Conservation (phyloP, 495 filamentous ascomycete genomes). For the Margaritispora aquatica region DNA sequence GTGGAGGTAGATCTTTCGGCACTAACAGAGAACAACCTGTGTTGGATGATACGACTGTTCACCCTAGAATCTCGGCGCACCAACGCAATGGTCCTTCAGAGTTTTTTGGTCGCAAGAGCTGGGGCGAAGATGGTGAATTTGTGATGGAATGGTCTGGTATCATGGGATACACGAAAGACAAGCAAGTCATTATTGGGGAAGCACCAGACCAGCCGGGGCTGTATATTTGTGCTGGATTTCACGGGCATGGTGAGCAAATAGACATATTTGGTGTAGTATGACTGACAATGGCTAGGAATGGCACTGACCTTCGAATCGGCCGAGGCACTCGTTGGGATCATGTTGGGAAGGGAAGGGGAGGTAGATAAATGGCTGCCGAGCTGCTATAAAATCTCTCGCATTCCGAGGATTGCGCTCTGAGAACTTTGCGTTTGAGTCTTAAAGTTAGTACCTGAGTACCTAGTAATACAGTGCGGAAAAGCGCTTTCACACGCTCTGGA, state of each 20-base stretch:
- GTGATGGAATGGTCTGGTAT: conserved; percentile 49
- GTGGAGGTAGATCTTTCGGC: conserved; percentile 29
- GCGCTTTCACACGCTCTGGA: no score
- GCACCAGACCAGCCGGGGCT: conserved; percentile 37
- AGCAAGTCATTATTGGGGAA: conserved; percentile 35
- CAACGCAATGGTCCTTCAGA: conserved; percentile 34
- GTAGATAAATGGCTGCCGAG: conserved; percentile 7
- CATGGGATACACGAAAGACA: conserved; percentile 35
- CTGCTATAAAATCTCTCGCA: conserved; percentile 4
- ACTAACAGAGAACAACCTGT: conserved; percentile 38
- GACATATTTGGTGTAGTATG: not conserved
- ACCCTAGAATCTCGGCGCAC: conserved; percentile 46
- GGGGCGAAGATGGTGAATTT: conserved; percentile 50
- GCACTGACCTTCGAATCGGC: conserved; percentile 5
- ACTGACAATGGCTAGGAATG: conserved; percentile 5
- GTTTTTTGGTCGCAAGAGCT: conserved; percentile 48
- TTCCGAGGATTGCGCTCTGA: not conserved
- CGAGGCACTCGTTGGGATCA: conserved; percentile 1
- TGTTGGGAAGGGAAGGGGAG: conserved; percentile 2
- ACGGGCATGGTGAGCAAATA: conserved; percentile 35
- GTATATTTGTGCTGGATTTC: conserved; percentile 42
- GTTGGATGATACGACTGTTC: conserved; percentile 50
- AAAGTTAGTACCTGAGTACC: no score
- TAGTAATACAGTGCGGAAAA: no score
- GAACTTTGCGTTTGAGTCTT: no score